Base-by-base conservation (phyloP, 208 protist species). In the Porcisia deanei region DNA sequence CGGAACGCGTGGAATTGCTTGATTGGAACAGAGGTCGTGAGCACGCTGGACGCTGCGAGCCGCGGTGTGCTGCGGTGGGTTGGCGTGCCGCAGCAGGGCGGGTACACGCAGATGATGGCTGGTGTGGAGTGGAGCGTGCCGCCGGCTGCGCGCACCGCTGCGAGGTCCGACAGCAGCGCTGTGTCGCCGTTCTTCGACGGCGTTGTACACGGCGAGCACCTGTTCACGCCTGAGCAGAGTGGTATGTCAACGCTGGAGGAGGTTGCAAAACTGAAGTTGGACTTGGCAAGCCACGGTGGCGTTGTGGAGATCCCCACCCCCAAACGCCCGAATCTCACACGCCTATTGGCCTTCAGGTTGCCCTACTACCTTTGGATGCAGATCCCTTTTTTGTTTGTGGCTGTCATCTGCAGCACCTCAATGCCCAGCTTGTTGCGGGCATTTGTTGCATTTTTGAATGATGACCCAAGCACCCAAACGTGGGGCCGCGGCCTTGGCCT, bases 51-150 rank as follows among this genome's bases (percentile, higher is more conserved):
- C 60, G 39, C 76, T 3, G 52, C 55, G 63, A 94, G 90, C 74
- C 77, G 85, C 41, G 85, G 86, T 43, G 70, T 77, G 64, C 78
- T 96, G 79, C 86, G 82, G 18, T 94, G 88, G 83, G 83, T 92
- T 37, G 89, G 89, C 9, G 63, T 84, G 25, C 78, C 77, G 53
- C 90, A 91, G 82, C 87, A 92, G 80, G 84, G 86, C 61, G 86
- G 76, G 16, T 86, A 82, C 74, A 71, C 79, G 67, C 81, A 74
- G 14, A 65, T 93, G 55, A 88, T 87, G 78, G 91, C 91, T 0
- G 91, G 84, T 9, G 88, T 95, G 57, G 87, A 91, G 82, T 95
- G 91, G 89, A 77, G 59, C 39, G 82, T 76, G 68, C 64, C 65
- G 79, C 78, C 81, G 20, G 68, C 85, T 72, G 47, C 69, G 64